A percentile compares a stretch with the other conserved stretches of the same genome.
phyloP scores from a whole-genome alignment of 192 early-diverging fungal genomes.

The Mortierella hygrophila region DNA sequence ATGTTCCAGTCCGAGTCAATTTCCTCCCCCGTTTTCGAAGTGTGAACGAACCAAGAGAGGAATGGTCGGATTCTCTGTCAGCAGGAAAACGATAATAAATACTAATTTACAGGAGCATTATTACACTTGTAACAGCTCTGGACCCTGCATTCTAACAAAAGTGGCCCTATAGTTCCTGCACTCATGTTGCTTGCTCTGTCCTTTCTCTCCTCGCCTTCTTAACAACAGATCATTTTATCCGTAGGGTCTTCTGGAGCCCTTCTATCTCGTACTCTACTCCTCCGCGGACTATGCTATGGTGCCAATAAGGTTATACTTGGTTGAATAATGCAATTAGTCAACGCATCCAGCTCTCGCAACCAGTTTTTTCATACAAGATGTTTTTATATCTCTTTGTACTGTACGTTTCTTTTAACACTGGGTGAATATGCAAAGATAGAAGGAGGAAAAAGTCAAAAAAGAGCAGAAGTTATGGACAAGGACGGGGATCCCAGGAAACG shows the following conservation, averaged over 20 bases:
- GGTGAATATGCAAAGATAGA: not conserved
- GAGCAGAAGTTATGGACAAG: not conserved
- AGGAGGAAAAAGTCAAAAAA: not conserved
- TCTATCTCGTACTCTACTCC: not conserved
- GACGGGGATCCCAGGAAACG: not conserved
- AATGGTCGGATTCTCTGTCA: not conserved
- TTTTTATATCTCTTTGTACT: not conserved
- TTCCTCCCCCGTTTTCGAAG: not conserved
- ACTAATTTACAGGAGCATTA: not conserved
- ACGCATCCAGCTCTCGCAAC: not conserved
- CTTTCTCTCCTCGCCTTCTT: too few relatives aligned
- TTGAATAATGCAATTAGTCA: conserved; percentile 10
- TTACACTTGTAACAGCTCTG: not conserved
- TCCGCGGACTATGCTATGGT: not conserved
- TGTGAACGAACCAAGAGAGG: not conserved
- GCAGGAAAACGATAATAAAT: not conserved
- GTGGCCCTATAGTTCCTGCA: not conserved
- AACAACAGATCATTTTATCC: not conserved
- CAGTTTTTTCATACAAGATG: too few relatives aligned
- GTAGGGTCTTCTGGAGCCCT: not conserved
- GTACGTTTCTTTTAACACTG: not conserved
- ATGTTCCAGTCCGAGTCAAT: not conserved
- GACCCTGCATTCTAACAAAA: not conserved
- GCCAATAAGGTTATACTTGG: not conserved
- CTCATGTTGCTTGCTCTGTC: too few relatives aligned